Conservation (phyloP, 1,284 basidiomycete genomes). For the Schizophyllum amplum region DNA sequence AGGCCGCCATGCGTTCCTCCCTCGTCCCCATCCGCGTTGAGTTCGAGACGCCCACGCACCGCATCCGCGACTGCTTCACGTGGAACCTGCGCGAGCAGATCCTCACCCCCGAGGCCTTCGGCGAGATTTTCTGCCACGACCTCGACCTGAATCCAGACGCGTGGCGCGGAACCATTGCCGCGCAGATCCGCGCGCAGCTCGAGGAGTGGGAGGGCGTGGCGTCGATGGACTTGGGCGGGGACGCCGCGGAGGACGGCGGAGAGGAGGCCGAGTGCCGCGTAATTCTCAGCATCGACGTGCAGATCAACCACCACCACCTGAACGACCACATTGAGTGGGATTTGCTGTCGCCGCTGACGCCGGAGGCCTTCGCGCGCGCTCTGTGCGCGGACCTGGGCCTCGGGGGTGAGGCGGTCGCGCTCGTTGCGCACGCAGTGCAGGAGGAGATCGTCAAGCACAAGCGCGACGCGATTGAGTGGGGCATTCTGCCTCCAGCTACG, state of each 20-base stretch:
- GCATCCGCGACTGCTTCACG: constrained; percentile 92
- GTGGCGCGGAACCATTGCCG: constrained; percentile 74
- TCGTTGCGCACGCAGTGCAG: constrained; percentile 89
- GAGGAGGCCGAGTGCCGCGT: constrained; percentile 82
- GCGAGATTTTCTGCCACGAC: constrained; percentile 81
- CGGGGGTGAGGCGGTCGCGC: constrained; percentile 78
- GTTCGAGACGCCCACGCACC: constrained; percentile 86
- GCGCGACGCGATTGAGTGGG: constrained; percentile 90
- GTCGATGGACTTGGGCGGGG: constrained; percentile 65
- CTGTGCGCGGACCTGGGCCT: constrained; percentile 87
- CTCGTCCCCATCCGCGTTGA: constrained; percentile 93
- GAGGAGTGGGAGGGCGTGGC: constrained; percentile 83
- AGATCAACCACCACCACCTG: constrained; percentile 86
- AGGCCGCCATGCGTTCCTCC: constrained; percentile 53
- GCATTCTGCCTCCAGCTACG: constrained; percentile 43
- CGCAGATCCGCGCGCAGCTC: constrained; percentile 83
- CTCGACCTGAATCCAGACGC: constrained; percentile 65
- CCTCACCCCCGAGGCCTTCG: constrained; percentile 80
- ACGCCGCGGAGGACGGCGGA: constrained; percentile 46
- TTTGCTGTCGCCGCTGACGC: constrained; percentile 85
- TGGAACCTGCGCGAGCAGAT: constrained; percentile 88
- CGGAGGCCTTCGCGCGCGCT: constrained; percentile 75
- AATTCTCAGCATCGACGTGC: constrained; percentile 96
- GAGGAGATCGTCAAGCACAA: constrained; percentile 95
- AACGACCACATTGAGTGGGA: constrained; percentile 99